phyloP scores from a whole-genome alignment of 495 filamentous ascomycete species.

The Neohortaea acidophila region DNA sequence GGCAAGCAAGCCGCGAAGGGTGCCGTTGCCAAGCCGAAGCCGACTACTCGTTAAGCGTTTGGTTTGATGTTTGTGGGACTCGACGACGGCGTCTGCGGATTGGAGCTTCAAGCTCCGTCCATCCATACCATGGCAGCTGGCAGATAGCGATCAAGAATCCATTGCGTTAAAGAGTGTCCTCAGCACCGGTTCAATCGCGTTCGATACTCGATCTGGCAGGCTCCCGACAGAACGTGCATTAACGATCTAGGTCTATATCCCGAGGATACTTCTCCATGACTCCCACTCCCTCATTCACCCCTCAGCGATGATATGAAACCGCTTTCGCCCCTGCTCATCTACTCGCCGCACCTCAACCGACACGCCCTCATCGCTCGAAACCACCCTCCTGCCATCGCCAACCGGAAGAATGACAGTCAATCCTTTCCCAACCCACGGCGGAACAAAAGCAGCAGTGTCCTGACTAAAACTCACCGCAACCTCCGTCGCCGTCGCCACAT shows the following conservation, averaged over 20 bases:
- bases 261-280: too few species aligned
- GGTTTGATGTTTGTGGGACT: too few species aligned
- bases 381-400: conserved; percentile 17
- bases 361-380: conserved; percentile 7
- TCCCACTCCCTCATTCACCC: too few species aligned
- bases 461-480: conserved; percentile 15
- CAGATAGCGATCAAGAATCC: too few species aligned
- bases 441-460: conserved; percentile 14
- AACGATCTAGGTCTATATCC: too few species aligned
- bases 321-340: conserved; percentile 8
- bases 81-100: too few species aligned
- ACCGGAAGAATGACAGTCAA: conserved; percentile 21
- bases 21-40: conserved; percentile 66
- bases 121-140: too few species aligned
- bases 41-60: conserved; percentile 82
- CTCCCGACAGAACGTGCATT: too few species aligned
- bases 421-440: conserved; percentile 18
- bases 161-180: too few species aligned
- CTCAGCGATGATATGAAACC: conserved; percentile 5
- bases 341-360: conserved; percentile 6
- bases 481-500: conserved; percentile 11
- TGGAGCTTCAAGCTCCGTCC: too few species aligned
- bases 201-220: too few species aligned
- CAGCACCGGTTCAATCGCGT: too few species aligned
- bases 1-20: conserved; percentile 97